Conservation (phyloP, 805 yeast genomes). For the Henningerozyma blattae region DNA sequence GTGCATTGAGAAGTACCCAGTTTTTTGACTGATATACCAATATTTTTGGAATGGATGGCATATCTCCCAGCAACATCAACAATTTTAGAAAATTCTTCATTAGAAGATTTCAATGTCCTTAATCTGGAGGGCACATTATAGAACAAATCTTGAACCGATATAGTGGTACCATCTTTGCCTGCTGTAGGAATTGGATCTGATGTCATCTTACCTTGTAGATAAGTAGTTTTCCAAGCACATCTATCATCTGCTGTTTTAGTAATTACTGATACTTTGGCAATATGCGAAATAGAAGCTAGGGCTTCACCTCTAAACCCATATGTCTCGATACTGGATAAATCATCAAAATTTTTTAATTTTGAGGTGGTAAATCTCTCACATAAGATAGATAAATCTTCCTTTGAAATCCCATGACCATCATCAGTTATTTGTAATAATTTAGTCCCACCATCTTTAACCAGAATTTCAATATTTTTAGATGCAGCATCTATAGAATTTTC, state of each 20-base stretch:
- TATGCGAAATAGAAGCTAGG: conserved; percentile 84
- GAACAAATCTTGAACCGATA: conserved; percentile 78
- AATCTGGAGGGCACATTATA: conserved; percentile 77
- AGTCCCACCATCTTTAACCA: conserved; percentile 86
- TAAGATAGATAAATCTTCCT: conserved; percentile 62
- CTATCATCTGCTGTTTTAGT: conserved; percentile 52
- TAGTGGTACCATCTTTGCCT: conserved; percentile 78
- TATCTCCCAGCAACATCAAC: conserved; percentile 77
- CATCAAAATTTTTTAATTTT: conserved; percentile 63
- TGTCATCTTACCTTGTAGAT: conserved; percentile 50
- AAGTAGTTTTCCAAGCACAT: conserved; percentile 65
- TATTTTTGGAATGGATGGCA: conserved; percentile 56
- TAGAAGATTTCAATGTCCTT: conserved; percentile 47
- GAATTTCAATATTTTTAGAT: conserved; percentile 59
- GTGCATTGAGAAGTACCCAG: conserved; percentile 63
- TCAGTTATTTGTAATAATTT: conserved; percentile 80
- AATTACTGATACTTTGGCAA: conserved; percentile 67
- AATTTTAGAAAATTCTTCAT: conserved; percentile 67
- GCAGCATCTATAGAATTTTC: conserved; percentile 90
- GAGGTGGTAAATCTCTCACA: conserved; percentile 93
- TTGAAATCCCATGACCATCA: conserved; percentile 73
- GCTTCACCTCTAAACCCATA: conserved; percentile 98
- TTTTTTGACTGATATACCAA: conserved; percentile 73
- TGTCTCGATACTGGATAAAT: conserved; percentile 55
- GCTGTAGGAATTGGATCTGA: conserved; percentile 63